phyloP scores from a whole-genome alignment of 768 basidiomycete genomes.

The Galerina marginata region DNA sequence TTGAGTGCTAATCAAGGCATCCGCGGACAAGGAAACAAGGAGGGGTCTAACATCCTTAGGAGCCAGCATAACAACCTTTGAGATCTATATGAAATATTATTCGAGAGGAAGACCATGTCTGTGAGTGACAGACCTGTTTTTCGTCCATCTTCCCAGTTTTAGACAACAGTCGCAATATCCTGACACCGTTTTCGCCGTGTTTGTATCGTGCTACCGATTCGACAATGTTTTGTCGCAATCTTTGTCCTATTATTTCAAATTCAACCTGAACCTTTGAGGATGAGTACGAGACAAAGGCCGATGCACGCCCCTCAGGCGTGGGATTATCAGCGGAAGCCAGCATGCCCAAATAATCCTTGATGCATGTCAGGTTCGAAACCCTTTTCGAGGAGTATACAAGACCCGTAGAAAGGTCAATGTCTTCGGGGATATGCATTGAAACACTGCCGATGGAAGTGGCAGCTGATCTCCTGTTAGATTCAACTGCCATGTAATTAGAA shows the following conservation, averaged over 20 bases:
- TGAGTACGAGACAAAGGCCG: slow-evolving; percentile 73
- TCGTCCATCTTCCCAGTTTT: slow-evolving; percentile 93
- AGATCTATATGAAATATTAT: slow-evolving; percentile 60
- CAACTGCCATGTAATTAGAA: not conserved
- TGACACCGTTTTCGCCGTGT: slow-evolving; percentile 82
- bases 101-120: not conserved
- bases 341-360: slow-evolving; percentile 84
- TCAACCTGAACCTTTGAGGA: slow-evolving; percentile 81
- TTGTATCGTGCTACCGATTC: slow-evolving; percentile 83
- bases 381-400: slow-evolving; percentile 62
- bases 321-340: slow-evolving; percentile 85
- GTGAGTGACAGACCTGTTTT: slow-evolving; percentile 70
- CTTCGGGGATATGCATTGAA: slow-evolving; percentile 65
- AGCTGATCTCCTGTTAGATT: slow-evolving; percentile 43
- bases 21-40: slow-evolving; percentile 77
- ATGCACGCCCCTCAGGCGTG: slow-evolving; percentile 67
- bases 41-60: slow-evolving; percentile 85
- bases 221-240: slow-evolving; percentile 71
- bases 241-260: slow-evolving; percentile 71
- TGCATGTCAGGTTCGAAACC: slow-evolving; percentile 58
- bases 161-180: slow-evolving; percentile 79
- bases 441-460: slow-evolving; percentile 72
- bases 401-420: slow-evolving; percentile 64
- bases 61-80: slow-evolving; percentile 92
- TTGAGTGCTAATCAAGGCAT: slow-evolving; percentile 87